Evolutionary conservation across 2,329 filamentous ascomycete genomes (phyloP).

Genomic region (Claviceps sp.): DNA sequence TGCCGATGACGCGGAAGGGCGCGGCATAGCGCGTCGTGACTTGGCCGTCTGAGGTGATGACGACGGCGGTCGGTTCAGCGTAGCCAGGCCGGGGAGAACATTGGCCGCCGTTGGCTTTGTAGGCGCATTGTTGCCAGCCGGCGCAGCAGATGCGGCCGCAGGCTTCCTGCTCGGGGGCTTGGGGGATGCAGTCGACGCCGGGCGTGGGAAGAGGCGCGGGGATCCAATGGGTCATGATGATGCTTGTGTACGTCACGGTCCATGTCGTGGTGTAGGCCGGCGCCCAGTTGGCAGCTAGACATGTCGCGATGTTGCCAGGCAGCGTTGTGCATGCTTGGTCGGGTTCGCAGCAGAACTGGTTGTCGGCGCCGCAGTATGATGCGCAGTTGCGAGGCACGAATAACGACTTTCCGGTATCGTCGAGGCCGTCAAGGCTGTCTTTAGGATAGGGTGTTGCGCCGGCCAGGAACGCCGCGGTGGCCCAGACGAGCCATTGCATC

Average conservation of each 20-base stretch:
- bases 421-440: conserved; percentile 33
- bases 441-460: conserved; percentile 35
- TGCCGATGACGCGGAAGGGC: conserved; percentile 39
- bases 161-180: conserved; percentile 38
- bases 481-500: conserved; percentile 20
- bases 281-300: conserved; percentile 23
- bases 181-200: conserved; percentile 35
- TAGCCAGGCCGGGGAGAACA: conserved; percentile 42
- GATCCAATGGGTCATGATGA: conserved; percentile 36
- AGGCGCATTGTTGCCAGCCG: conserved; percentile 53
- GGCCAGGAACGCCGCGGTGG: conserved; percentile 17
- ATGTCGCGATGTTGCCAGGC: conserved; percentile 34
- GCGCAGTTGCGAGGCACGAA: conserved; percentile 32
- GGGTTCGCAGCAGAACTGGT: conserved; percentile 40
- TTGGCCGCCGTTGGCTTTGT: conserved; percentile 27
- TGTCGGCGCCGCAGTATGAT: conserved; percentile 39
- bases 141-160: conserved; percentile 62
- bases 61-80: conserved; percentile 26
- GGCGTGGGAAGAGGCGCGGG: conserved; percentile 31
- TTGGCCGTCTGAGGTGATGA: conserved; percentile 31
- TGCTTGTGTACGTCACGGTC: conserved; percentile 50
- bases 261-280: conserved; percentile 40
- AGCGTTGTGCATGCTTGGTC: conserved; percentile 38
- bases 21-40: conserved; percentile 43
- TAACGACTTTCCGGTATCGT: conserved; percentile 25